Conservation (phyloP, 805 yeast species). For the Ogataea trehaloabstinens region DNA sequence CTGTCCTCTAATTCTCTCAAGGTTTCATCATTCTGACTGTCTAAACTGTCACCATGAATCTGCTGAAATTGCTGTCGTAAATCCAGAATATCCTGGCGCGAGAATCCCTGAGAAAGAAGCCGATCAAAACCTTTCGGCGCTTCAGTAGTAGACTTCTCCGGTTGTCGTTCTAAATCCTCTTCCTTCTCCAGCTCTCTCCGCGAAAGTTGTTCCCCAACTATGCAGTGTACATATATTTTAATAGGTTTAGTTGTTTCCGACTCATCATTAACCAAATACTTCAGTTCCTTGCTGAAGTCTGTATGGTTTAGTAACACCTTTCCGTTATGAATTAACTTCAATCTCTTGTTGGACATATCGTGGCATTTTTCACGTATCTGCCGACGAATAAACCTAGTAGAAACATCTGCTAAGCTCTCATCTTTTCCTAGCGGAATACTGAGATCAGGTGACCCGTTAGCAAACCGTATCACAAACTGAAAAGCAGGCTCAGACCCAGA, state of each 20-base stretch:
- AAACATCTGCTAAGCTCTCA: slow-evolving; percentile 29
- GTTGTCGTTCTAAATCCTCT: slow-evolving; percentile 55
- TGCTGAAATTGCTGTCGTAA: slow-evolving; percentile 71
- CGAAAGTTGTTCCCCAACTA: slow-evolving; percentile 65
- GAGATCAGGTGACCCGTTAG: slow-evolving; percentile 43
- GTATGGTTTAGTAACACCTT: slow-evolving; percentile 57
- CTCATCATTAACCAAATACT: slow-evolving; percentile 23
- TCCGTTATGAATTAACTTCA: slow-evolving; percentile 70
- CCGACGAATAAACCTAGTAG: slow-evolving; percentile 39
- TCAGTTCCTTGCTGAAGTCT: slow-evolving; percentile 51
- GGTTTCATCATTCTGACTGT: slow-evolving; percentile 41
- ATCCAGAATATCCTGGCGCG: slow-evolving; percentile 70
- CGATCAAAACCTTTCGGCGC: slow-evolving; percentile 86
- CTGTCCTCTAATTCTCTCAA: slow-evolving; percentile 73
- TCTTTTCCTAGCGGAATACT: slow-evolving; percentile 31
- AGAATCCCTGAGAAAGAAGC: slow-evolving; percentile 77
- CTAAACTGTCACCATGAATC: slow-evolving; percentile 52
- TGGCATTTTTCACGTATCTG: slow-evolving; percentile 38
- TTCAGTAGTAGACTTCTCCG: slow-evolving; percentile 52
- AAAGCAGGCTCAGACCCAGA: too few relatives aligned
- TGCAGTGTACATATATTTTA: slow-evolving; percentile 70
- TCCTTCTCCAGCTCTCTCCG: slow-evolving; percentile 58
- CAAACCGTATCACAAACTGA: slow-evolving; percentile 42
- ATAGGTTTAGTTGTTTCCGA: slow-evolving; percentile 18
- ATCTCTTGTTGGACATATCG: slow-evolving; percentile 40